Evolutionary conservation across 129 eudicot genomes (phyloP).

Genomic region (Arctium minus): DNA sequence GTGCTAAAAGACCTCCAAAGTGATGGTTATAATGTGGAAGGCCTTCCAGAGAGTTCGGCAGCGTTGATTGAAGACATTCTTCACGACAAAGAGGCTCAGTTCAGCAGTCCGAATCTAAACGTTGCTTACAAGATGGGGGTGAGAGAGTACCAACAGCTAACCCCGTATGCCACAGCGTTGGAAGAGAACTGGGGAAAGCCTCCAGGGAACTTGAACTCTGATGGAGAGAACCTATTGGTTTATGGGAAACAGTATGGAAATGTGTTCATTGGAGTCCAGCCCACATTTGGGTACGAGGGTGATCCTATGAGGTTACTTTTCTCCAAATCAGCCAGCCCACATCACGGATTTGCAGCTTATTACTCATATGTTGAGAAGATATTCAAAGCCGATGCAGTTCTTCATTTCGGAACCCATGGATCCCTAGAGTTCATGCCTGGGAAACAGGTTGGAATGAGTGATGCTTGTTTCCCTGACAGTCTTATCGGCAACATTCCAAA

Average conservation of each 20-base stretch:
- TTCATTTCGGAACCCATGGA: slow-evolving; percentile 98
- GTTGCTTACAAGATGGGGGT: slow-evolving; percentile 90
- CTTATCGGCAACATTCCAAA: slow-evolving; percentile 95
- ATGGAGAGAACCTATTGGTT: slow-evolving; percentile 94
- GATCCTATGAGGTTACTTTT: slow-evolving; percentile 97
- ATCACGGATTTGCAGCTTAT: slow-evolving; percentile 98
- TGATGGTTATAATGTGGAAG: slow-evolving; percentile 86
- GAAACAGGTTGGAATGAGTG: slow-evolving; percentile 99
- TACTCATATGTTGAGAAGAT: slow-evolving; percentile 93
- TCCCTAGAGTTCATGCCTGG: slow-evolving; percentile 99
- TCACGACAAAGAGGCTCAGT: slow-evolving; percentile 97
- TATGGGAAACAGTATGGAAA: slow-evolving; percentile 93
- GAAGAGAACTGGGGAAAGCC: slow-evolving; percentile 99
- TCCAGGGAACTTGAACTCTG: slow-evolving; percentile 96
- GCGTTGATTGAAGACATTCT: slow-evolving; percentile 89
- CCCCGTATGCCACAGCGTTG: slow-evolving; percentile 72
- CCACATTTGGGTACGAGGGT: slow-evolving; percentile 98
- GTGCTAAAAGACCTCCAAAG: slow-evolving; percentile 73
- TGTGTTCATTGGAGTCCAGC: slow-evolving; percentile 96
- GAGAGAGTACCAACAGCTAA: slow-evolving; percentile 77
- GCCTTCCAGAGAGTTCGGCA: slow-evolving; percentile 80
- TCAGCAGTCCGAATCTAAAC: slow-evolving; percentile 95
- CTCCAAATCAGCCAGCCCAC: slow-evolving; percentile 98
- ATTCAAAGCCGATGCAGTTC: slow-evolving; percentile 91
- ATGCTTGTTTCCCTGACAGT: slow-evolving; percentile 89